A percentile compares a stretch with the other conserved stretches of the same genome.
phyloP scores from a whole-genome alignment of 495 filamentous ascomycete species.

The Lindgomyces ingoldianus region DNA sequence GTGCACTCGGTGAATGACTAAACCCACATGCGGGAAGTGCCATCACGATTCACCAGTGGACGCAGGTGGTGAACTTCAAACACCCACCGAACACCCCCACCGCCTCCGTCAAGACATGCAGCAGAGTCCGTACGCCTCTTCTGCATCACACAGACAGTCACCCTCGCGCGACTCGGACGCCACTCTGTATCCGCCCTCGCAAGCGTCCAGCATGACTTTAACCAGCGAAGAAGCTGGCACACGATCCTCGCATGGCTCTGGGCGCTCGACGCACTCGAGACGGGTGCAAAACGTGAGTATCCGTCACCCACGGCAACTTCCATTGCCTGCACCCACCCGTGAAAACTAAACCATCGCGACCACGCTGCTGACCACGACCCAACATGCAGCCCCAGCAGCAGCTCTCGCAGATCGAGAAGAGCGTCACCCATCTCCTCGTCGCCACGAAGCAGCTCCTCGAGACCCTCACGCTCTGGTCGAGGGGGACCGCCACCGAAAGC shows the following conservation, averaged over 20 bases:
- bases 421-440: conserved; percentile 94
- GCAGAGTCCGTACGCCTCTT: conserved; percentile 16
- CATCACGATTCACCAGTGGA: neutral
- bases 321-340: neutral
- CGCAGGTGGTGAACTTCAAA: neutral
- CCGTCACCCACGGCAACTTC: neutral
- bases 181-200: conserved; percentile 29
- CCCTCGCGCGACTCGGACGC: conserved; percentile 31
- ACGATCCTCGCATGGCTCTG: conserved; percentile 36
- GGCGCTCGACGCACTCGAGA: conserved; percentile 34
- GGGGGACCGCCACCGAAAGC: conserved; percentile 82
- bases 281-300: conserved; percentile 35
- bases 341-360: neutral
- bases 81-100: neutral
- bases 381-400: conserved; percentile 62
- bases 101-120: conserved; percentile 25
- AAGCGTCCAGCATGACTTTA: conserved; percentile 37
- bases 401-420: conserved; percentile 94
- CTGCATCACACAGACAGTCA: conserved; percentile 9
- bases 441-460: conserved; percentile 97
- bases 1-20: neutral
- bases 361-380: conserved; percentile 31
- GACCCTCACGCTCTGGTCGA: conserved; percentile 96
- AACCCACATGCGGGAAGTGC: neutral
- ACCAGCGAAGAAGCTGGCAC: conserved; percentile 30